Evolutionary conservation across 805 yeast genomes (phyloP), one percentile per base, ranked within the genome.

Genomic region (Candida oleophila): DNA sequence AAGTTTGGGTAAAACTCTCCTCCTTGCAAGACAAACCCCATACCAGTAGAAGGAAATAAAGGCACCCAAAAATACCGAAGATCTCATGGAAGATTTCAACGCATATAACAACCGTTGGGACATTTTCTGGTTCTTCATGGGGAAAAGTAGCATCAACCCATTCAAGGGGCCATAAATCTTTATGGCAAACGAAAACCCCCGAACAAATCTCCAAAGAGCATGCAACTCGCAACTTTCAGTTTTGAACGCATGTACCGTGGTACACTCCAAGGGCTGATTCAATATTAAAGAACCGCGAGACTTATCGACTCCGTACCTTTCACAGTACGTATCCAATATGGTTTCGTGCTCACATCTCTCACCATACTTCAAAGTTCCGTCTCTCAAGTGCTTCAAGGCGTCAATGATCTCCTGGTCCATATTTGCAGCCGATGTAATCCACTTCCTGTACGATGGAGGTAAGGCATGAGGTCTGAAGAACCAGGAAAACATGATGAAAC

Each of bases 21-120:
- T 64, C 42, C 81, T 56, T 2, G 66, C 61, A 20, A 75, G 56
- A 54, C 81, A 76, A 12, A 76, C 79, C 7, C 69, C 68, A 50
- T 76, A 76, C 80, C 80, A 76, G 47, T 62, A 62, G 39, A 73
- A 56, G 12, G 64, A 64, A 22, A 76, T 75, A 50, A 66, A 76
- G 2, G 68, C 47, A 3, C 73, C 77, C 43, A 76, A 60, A 55
- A 76, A 76, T 22, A 66, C 56, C 4, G 79, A 70, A 4, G 79
- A 75, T 37, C 79, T 54, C 2, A 61, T 37, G 3, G 77, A 52
- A 36, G 67, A 55, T 16, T 37, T 43, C 1, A 69, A 15, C 2
- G 67, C 65, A 22, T 58, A 50, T 4, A 55, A 33, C 14, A 57
- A 32, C 28, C 65, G 44, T 19, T 46, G 4, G 11, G 39, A n/a